Percentiles rank a stretch among this genome's conserved stretches.
These are phyloP conservation scores for Theobroma grandiflorum DNA, from an alignment of 441 rosid genomes.

Conservation along the genomic window DNA sequence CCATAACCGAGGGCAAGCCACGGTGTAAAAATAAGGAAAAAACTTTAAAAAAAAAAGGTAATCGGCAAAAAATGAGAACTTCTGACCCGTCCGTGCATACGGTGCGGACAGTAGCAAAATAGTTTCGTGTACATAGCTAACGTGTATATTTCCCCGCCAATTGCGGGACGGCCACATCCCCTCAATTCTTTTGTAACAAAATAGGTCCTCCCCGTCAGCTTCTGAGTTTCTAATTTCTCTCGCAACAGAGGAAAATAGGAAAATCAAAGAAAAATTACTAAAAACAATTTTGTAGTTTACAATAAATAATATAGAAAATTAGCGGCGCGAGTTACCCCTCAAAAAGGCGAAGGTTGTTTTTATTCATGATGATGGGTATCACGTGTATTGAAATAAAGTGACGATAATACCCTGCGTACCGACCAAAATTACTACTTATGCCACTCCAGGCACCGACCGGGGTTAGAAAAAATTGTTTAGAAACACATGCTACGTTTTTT, in stretches of 20 bases:
- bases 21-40: neutral
- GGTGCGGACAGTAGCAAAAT: neutral
- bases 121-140: neutral
- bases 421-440: neutral
- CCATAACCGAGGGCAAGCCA: neutral
- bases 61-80: neutral
- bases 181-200: neutral
- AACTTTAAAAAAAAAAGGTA: neutral
- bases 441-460: slow-evolving; percentile 28
- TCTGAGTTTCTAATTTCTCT: neutral
- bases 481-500: neutral
- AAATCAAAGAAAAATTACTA: neutral
- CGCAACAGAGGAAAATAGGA: neutral
- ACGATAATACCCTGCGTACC: neutral
- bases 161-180: neutral
- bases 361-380: slow-evolving; percentile 6
- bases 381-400: neutral
- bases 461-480: too few relatives aligned
- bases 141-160: neutral
- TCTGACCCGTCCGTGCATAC: neutral
- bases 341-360: slow-evolving; percentile 18
- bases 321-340: neutral
- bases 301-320: neutral
- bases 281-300: neutral
- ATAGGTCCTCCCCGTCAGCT: neutral